Base-by-base conservation (phyloP, 192 early-diverging fungal species). In the Kickxella alabastrina region DNA sequence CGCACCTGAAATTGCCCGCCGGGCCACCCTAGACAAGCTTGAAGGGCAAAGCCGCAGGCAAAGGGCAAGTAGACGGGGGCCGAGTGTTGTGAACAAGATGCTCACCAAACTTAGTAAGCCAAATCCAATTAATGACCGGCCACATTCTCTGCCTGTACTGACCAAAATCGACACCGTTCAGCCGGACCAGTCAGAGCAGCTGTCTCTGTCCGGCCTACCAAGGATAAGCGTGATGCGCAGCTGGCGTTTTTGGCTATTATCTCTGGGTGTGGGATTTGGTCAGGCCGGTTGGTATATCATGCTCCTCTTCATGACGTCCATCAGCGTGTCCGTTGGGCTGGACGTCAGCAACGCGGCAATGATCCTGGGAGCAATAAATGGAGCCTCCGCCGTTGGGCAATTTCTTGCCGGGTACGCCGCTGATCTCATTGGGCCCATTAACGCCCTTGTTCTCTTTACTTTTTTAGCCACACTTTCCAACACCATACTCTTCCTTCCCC, bases 291-390 rank as follows among this genome's bases (percentile, higher is more conserved):
- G 73, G 73, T 76, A 76, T 49, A 57, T 60, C 17, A 34, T 76
- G 4, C 37, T 76, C 2, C 38, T 76, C 3, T 65, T 76, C 25
- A 68, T 65, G 48, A 47, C 73, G 1, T 68, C 73, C 2, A 65
- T 76, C 14, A 56, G 65, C 34, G 66, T 76, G 7, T 65, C 73
- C 0, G 62, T 57, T 1, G 73, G 73, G 4, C 19, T 76, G 9
- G 73, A 62, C 7, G 73, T 76, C 6, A 62, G 64, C 59, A 76
- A 76, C 25, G 65, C 73, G 0, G 73, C 73, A 0, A 65, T 76
- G 4, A 37, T 68, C 12, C 40, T 76, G 10, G 66, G 73, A 0
- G 44, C 66, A 14, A 61, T 65, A 19, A 76, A 76, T 17, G 73
- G 65, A 2, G 73, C 73, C 0, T 76, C 73, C 0, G 65, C 73